These are phyloP conservation scores for Krasilnikovozyma curviuscula DNA, from an alignment of 768 basidiomycete species.

Conservation along the genomic window DNA sequence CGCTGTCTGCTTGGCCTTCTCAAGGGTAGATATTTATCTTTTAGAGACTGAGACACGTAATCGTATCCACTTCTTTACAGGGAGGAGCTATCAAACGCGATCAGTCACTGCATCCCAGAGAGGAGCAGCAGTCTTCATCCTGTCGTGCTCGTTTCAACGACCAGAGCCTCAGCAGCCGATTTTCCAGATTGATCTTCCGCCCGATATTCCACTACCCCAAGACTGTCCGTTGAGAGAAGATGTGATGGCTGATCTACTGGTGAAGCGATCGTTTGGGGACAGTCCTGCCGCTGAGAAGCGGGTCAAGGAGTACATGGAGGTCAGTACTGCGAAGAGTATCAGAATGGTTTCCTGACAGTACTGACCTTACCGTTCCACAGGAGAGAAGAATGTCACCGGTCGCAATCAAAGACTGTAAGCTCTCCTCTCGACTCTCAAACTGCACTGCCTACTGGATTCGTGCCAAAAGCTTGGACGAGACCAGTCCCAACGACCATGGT, in stretches of 20 bases:
- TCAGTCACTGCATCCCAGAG: slow-evolving; percentile 23
- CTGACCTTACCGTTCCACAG: slow-evolving; percentile 4
- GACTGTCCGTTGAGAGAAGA: slow-evolving; percentile 22
- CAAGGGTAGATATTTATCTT: too few species aligned
- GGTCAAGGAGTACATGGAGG: slow-evolving; percentile 20
- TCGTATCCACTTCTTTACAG: too few species aligned
- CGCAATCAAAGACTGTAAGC: slow-evolving; percentile 16
- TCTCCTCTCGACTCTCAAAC: too few species aligned
- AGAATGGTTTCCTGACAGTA: neutral
- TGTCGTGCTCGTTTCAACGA: slow-evolving; percentile 21
- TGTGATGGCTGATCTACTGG: too few species aligned
- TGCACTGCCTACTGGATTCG: slow-evolving; percentile 10
- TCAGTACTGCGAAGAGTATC: slow-evolving; percentile 7
- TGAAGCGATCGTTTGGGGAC: too few species aligned
- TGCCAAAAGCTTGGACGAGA: slow-evolving; percentile 16
- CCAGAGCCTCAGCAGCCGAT: slow-evolving; percentile 12
- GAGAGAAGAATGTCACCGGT: slow-evolving; percentile 22
- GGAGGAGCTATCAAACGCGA: neutral
- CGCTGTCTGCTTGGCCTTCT: too few species aligned
- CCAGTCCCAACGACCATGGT: too few species aligned
- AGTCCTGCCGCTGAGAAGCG: too few species aligned
- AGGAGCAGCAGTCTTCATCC: slow-evolving; percentile 20
- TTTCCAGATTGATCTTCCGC: slow-evolving; percentile 15
- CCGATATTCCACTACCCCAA: slow-evolving; percentile 17
- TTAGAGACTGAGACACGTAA: too few species aligned